These are phyloP conservation scores for Colletotrichum plurivorum DNA, from an alignment of 2,329 filamentous ascomycete genomes.

Conservation along the genomic window DNA sequence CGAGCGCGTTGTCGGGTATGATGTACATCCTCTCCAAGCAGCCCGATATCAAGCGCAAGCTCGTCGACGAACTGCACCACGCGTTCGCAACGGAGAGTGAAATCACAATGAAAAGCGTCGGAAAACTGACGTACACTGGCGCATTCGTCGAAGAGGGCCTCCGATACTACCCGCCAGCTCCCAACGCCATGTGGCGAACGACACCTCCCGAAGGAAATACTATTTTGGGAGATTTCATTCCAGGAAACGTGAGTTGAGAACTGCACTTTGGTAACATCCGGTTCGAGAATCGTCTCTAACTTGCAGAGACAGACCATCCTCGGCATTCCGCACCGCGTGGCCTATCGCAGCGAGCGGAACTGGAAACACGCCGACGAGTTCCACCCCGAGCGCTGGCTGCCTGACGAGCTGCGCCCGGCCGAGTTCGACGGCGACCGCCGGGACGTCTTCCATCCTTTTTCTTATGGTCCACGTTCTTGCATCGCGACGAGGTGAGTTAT, in stretches of 20 bases:
- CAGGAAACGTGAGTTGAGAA: constrained; percentile 45
- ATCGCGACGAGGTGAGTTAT: constrained; percentile 61
- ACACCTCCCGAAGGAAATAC: constrained; percentile 49
- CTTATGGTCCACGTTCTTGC: constrained; percentile 62
- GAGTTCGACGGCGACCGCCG: constrained; percentile 51
- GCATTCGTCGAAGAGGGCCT: constrained; percentile 58
- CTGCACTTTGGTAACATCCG: neutral
- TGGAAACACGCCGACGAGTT: constrained; percentile 61
- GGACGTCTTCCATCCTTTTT: constrained; percentile 62
- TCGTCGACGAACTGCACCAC: constrained; percentile 54
- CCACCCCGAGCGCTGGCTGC: constrained; percentile 60
- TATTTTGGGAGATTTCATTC: constrained; percentile 49
- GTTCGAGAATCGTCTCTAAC: neutral
- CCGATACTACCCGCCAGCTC: constrained; percentile 53
- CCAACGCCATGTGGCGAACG: constrained; percentile 45
- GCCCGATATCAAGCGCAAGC: constrained; percentile 46
- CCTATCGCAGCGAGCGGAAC: constrained; percentile 45
- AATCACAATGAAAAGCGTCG: constrained; percentile 51
- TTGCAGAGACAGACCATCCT: neutral
- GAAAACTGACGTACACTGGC: constrained; percentile 50
- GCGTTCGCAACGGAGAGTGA: constrained; percentile 51
- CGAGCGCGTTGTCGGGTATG: constrained; percentile 46
- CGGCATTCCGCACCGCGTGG: constrained; percentile 5
- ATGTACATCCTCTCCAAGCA: constrained; percentile 48
- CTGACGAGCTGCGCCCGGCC: constrained; percentile 1